phyloP scores from a whole-genome alignment of 768 basidiomycete genomes.

The Boletus reticulatus region DNA sequence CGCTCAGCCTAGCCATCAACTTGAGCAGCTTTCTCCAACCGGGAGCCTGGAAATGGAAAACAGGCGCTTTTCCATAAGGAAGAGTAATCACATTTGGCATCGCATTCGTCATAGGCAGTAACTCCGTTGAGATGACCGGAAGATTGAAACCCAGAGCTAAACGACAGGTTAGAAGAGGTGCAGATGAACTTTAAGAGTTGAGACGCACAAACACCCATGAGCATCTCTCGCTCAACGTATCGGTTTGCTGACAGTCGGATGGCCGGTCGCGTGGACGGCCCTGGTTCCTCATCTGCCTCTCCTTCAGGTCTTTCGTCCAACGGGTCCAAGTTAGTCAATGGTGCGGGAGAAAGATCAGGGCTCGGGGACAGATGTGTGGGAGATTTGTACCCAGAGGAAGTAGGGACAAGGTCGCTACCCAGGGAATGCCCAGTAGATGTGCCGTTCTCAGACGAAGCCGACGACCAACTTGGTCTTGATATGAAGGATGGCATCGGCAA shows the following conservation, averaged over 20 bases:
- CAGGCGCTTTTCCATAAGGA: conserved; percentile 63
- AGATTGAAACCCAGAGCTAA: conserved; percentile 67
- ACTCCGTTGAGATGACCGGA: conserved; percentile 50
- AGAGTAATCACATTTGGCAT: conserved; percentile 76
- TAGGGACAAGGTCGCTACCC: conserved; percentile 11
- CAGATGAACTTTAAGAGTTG: not conserved
- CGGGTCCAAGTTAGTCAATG: conserved; percentile 11
- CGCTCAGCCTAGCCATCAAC: conserved; percentile 70
- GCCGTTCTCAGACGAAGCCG: conserved; percentile 25
- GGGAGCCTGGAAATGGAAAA: conserved; percentile 71
- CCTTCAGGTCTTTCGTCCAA: conserved; percentile 22
- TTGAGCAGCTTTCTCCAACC: conserved; percentile 74
- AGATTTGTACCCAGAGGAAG: conserved; percentile 17
- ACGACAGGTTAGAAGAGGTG: conserved; percentile 3
- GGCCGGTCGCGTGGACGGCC: conserved; percentile 12
- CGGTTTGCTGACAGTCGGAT: conserved; percentile 29
- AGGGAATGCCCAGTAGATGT: conserved; percentile 8
- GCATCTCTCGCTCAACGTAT: conserved; percentile 58
- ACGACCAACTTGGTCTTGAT: conserved; percentile 24
- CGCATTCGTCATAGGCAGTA: conserved; percentile 46
- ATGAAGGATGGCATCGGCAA: conserved; percentile 10
- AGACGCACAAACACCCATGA: conserved; percentile 62
- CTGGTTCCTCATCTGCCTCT: conserved; percentile 9
- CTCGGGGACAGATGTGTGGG: conserved; percentile 20
- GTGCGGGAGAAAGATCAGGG: conserved; percentile 19